Evolutionary conservation across 305 asterid genomes (phyloP).

Genomic region (Withania somnifera): DNA sequence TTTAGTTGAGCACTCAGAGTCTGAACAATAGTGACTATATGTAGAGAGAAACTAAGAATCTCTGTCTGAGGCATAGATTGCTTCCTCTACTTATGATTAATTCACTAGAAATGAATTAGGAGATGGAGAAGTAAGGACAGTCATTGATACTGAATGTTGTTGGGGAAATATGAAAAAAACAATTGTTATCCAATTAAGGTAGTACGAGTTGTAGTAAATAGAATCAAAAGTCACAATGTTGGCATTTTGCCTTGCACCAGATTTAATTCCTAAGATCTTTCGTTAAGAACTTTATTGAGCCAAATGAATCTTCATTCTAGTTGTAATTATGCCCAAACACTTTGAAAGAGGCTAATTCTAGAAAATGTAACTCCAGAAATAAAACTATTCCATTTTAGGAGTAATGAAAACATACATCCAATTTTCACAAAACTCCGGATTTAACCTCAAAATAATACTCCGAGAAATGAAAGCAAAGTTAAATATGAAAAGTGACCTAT

Average conservation of each 20-base stretch:
- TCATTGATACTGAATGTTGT: background rate
- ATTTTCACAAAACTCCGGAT: background rate
- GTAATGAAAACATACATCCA: background rate
- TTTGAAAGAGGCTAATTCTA: background rate
- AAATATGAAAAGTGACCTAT: background rate
- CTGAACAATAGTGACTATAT: background rate
- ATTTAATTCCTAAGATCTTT: background rate
- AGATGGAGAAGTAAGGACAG: background rate
- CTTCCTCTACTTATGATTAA: background rate
- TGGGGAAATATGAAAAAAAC: background rate
- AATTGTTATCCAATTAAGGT: too few species aligned
- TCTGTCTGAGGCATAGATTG: background rate
- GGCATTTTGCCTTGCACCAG: background rate
- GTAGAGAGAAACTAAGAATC: background rate
- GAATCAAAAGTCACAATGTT: background rate
- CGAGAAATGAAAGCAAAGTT: background rate
- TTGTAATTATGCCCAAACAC: background rate
- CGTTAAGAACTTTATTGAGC: background rate
- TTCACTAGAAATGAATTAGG: background rate
- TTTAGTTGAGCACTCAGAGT: background rate
- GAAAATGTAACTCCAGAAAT: background rate
- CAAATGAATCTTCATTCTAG: background rate
- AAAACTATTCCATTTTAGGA: background rate
- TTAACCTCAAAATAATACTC: background rate
- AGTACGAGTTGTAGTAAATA: too few species aligned